Percentiles rank a stretch among this genome's conserved stretches.
Evolutionary conservation across 179 eudicot genomes (phyloP).

Genomic region (Kewa caespitosa): DNA sequence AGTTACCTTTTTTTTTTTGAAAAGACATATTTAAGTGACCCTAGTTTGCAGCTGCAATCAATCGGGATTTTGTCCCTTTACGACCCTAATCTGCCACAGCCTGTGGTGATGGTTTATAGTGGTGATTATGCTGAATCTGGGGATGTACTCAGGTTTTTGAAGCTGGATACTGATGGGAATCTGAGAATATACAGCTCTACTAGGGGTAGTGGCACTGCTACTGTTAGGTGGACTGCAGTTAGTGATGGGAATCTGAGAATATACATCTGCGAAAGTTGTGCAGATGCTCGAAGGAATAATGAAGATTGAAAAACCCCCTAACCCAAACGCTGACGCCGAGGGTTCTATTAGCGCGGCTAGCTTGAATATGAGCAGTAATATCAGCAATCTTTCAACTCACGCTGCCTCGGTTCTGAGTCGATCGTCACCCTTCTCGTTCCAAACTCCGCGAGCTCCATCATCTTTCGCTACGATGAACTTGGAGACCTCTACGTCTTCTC

Average conservation of each 20-base stretch:
- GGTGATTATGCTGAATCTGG: constrained; percentile 68
- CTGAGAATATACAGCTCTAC: constrained; percentile 63
- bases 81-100: constrained; percentile 34
- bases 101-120: constrained; percentile 46
- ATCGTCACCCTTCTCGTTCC: constrained; percentile 46
- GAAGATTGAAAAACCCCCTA: constrained; percentile 67
- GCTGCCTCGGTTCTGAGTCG: constrained; percentile 42
- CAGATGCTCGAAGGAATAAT: constrained; percentile 86
- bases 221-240: constrained; percentile 67
- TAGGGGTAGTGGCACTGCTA: constrained; percentile 31
- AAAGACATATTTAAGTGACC: constrained; percentile 40
- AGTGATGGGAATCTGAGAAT: constrained; percentile 77
- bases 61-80: constrained; percentile 51
- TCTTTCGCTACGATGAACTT: constrained; percentile 39
- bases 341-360: constrained; percentile 41
- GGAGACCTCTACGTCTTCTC: constrained; percentile 37
- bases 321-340: constrained; percentile 46
- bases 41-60: constrained; percentile 41
- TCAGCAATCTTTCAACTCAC: constrained; percentile 35
- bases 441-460: constrained; percentile 26
- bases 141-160: constrained; percentile 49
- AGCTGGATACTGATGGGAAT: constrained; percentile 77
- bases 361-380: constrained; percentile 29
- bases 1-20: no score
- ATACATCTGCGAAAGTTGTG: constrained; percentile 86